A percentile compares a stretch with the other conserved stretches of the same genome.
Conservation (phyloP, 257 asterid species). For the Ballota nigra region DNA sequence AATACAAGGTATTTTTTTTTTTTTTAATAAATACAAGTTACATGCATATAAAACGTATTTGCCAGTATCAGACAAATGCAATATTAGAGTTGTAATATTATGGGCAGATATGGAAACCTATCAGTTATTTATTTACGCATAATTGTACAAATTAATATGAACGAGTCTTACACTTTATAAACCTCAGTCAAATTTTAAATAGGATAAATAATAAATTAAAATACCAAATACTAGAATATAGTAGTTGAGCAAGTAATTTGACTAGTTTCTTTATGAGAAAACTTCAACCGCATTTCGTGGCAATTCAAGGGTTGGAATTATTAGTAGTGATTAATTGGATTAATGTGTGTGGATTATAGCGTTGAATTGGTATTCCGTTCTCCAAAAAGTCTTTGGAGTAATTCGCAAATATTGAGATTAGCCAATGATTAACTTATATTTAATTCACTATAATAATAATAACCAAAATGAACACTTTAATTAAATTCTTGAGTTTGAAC, state of each 20-base stretch:
- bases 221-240: neutral
- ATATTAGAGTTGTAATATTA: too few species aligned
- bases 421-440: neutral
- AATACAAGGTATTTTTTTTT: too few species aligned
- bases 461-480: too few species aligned
- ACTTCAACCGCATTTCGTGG: neutral
- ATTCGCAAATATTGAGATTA: slow-evolving; percentile 14
- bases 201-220: neutral
- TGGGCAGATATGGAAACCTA: too few species aligned
- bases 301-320: neutral
- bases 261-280: neutral
- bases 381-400: slow-evolving; percentile 18
- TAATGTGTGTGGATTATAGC: slow-evolving; percentile 15
- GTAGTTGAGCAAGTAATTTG: neutral
- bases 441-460: neutral
- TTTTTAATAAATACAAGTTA: too few species aligned
- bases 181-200: neutral
- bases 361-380: slow-evolving; percentile 23
- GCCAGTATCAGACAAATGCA: too few species aligned
- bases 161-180: neutral
- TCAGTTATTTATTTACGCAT: too few species aligned
- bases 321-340: slow-evolving; percentile 6
- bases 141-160: neutral
- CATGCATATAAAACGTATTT: too few species aligned
- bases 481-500: neutral